Conservation (phyloP, 768 basidiomycete species). For the Mrakia blollopis region DNA sequence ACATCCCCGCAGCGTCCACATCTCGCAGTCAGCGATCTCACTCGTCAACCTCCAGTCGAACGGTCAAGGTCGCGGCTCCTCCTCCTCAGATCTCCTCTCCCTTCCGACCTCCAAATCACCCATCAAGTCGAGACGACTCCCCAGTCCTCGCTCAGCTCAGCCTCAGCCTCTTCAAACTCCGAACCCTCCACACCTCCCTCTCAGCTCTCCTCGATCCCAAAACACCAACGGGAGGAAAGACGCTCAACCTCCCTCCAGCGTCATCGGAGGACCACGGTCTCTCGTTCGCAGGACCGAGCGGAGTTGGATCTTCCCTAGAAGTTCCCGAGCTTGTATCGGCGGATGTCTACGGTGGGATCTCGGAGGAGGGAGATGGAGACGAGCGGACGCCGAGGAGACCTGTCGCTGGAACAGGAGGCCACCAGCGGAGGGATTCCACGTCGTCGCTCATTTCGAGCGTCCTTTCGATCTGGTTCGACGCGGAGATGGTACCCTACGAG, state of each 20-base stretch:
- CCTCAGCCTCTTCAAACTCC: conserved; percentile 12
- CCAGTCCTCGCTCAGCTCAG: conserved; percentile 29
- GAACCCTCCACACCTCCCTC: conserved; percentile 20
- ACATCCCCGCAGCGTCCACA: background rate
- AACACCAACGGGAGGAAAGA: background rate
- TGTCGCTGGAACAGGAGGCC: background rate
- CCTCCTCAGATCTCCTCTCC: conserved; percentile 11
- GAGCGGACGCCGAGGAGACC: conserved; percentile 2
- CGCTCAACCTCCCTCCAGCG: background rate
- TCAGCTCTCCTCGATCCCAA: background rate
- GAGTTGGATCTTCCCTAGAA: no score
- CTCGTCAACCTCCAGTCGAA: background rate
- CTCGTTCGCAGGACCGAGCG: background rate
- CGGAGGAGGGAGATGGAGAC: background rate
- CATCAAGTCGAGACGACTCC: background rate
- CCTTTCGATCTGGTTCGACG: conserved; percentile 32
- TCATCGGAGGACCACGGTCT: background rate
- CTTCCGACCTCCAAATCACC: conserved; percentile 10
- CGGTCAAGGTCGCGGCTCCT: background rate
- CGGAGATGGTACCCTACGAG: conserved; percentile 29
- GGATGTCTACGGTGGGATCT: background rate
- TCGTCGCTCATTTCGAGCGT: conserved; percentile 28
- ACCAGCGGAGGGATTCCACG: conserved; percentile 19
- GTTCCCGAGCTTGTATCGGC: background rate
- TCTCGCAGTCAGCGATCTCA: background rate